phyloP scores from a whole-genome alignment of 2,329 filamentous ascomycete genomes.

The Pseudohalonectria lignicola region DNA sequence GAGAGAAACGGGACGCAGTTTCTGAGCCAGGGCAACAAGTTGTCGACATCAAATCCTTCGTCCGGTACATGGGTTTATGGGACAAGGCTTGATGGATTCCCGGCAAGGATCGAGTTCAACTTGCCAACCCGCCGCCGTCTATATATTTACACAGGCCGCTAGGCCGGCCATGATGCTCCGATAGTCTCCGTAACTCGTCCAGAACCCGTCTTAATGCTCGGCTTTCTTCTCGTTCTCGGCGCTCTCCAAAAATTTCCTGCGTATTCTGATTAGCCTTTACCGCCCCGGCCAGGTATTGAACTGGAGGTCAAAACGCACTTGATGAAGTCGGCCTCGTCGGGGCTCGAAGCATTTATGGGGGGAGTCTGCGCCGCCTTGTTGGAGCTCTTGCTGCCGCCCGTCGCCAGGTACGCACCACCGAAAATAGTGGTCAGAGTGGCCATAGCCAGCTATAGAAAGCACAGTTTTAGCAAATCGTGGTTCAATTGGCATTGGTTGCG shows the following conservation, averaged over 20 bases:
- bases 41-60: too few relatives aligned
- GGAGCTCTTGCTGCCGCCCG: slow-evolving; percentile 36
- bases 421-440: slow-evolving; percentile 41
- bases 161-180: slow-evolving; percentile 1
- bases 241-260: slow-evolving; percentile 35
- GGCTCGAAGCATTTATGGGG: slow-evolving; percentile 50
- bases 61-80: too few relatives aligned
- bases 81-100: too few relatives aligned
- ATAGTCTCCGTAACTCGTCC: not conserved
- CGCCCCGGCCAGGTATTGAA: too few relatives aligned
- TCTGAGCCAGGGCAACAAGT: too few relatives aligned
- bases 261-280: not conserved
- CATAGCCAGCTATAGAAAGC: slow-evolving; percentile 39
- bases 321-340: slow-evolving; percentile 55
- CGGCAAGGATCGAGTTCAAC: too few relatives aligned
- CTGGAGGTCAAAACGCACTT: slow-evolving; percentile 45
- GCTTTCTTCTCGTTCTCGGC: slow-evolving; percentile 27
- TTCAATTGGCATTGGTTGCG: too few relatives aligned
- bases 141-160: slow-evolving; percentile 4
- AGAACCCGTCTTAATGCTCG: slow-evolving; percentile 31
- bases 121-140: slow-evolving; percentile 2
- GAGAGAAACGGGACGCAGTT: too few relatives aligned
- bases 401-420: slow-evolving; percentile 32
- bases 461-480: not conserved
- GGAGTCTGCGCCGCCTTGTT: slow-evolving; percentile 32